Evolutionary conservation across 2,329 filamentous ascomycete genomes (phyloP), one percentile per base, ranked within the genome.

Genomic region (Paramyrothecium sp.): DNA sequence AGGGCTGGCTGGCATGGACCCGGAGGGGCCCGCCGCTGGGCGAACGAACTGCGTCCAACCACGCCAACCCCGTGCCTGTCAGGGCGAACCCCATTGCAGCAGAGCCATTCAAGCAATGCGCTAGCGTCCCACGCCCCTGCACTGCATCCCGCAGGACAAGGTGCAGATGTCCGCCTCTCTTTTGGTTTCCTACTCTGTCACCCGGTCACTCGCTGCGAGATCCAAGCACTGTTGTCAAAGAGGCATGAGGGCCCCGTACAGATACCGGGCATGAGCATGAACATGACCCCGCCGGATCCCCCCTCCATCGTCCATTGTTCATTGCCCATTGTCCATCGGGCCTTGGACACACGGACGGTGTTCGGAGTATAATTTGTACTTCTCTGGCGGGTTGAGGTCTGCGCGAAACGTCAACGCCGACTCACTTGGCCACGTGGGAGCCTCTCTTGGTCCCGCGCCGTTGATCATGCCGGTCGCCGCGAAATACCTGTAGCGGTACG

Each of bases 31-130:
- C 61, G 48, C 56, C 54, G 47, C 17, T 56, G 50, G 59, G 59
- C 64, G 60, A 61, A 66, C 69, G 62, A 72, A 71, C 70, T 65
- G 59, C 61, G 53, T 66, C 61, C 62, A 65, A 58, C 63, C 53
- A 54, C 61, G 63, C 62, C 58, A 44, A 63, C 64, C 70, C 61
- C 70, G 70, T 73, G 70, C 62, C 65, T 57, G 59, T 63, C 57
- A 57, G 61, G 60, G 54, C 55, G 56, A 58, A 55, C 52, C 56
- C 58, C 58, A 68, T 68, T 70, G 63, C 58, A 64, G 63, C 63
- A 44, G 38, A 7, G 38, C 38, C 38, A 19, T 44, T 19, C 13
- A 44, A 30, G 26, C 26, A 30, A 30, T 30, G 26, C 26, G 26
- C 26, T 30, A 52, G 49, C 55, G 56, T 22, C 56, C 65, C 64